phyloP scores from a whole-genome alignment of 768 basidiomycete species.

The Gelatoporia subvermispora region DNA sequence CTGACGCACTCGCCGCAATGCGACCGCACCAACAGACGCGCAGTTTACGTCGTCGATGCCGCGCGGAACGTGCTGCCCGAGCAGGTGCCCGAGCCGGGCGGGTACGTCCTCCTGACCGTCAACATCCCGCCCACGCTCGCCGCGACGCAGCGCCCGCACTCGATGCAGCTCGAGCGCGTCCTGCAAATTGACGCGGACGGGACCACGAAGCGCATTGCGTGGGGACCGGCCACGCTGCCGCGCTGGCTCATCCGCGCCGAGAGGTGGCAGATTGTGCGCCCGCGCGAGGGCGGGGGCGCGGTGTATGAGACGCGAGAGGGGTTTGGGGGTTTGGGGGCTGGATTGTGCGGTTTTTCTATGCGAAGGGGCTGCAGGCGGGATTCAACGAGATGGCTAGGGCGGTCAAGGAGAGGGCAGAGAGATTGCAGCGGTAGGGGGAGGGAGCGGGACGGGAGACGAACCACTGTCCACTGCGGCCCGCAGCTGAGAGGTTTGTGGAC shows the following conservation, averaged over 20 bases:
- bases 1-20: not conserved
- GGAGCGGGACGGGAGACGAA: no score
- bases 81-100: slow-evolving; percentile 47
- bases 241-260: slow-evolving; percentile 46
- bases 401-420: slow-evolving; percentile 50
- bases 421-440: slow-evolving; percentile 2
- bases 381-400: slow-evolving; percentile 53
- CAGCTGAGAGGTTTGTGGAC: no score
- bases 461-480: no score
- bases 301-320: slow-evolving; percentile 63
- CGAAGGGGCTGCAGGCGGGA: slow-evolving; percentile 36
- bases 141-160: slow-evolving; percentile 31
- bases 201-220: slow-evolving; percentile 53
- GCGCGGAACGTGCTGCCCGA: slow-evolving; percentile 36
- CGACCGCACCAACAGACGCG: slow-evolving; percentile 36
- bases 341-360: slow-evolving; percentile 41
- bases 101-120: slow-evolving; percentile 45
- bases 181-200: slow-evolving; percentile 46
- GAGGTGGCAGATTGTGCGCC: slow-evolving; percentile 59
- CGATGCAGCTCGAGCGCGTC: slow-evolving; percentile 41
- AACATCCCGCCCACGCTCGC: slow-evolving; percentile 58
- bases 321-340: slow-evolving; percentile 56
- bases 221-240: slow-evolving; percentile 40
- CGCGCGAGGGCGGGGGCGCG: slow-evolving; percentile 47
- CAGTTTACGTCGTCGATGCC: slow-evolving; percentile 42